Conservation (phyloP, 1,284 basidiomycete species). For the Marasmius tenuissimus region DNA sequence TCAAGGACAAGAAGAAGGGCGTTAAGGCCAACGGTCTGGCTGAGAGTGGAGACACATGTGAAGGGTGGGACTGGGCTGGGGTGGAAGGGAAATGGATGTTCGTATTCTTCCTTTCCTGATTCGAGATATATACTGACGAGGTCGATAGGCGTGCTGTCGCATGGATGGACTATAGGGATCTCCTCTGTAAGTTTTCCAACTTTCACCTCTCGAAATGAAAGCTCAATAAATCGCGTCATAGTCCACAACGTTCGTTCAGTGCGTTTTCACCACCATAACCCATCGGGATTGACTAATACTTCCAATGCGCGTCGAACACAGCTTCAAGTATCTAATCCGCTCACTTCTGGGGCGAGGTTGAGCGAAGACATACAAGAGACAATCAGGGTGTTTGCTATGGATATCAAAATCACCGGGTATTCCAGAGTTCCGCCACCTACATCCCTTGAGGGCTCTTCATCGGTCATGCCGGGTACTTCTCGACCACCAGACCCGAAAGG, state of each 20-base stretch:
- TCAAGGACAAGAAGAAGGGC: slow-evolving; percentile 10
- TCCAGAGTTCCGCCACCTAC: slow-evolving; percentile 34
- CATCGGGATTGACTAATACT: neutral
- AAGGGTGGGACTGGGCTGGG: slow-evolving; percentile 63
- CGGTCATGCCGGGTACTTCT: neutral
- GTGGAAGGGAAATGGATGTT: slow-evolving; percentile 55
- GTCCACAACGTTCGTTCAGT: slow-evolving; percentile 36
- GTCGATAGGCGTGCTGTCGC: slow-evolving; percentile 48
- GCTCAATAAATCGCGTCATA: slow-evolving; percentile 13
- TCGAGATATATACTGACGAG: neutral
- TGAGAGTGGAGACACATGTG: slow-evolving; percentile 10
- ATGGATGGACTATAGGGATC: slow-evolving; percentile 58
- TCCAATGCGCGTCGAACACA: neutral
- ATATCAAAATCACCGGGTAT: slow-evolving; percentile 44
- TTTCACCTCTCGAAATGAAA: neutral
- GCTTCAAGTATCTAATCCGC: slow-evolving; percentile 21
- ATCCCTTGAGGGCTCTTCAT: neutral
- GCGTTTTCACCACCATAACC: neutral
- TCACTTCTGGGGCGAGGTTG: slow-evolving; percentile 24
- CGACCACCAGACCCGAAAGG: neutral
- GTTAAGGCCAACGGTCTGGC: neutral
- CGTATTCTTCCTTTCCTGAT: slow-evolving; percentile 10
- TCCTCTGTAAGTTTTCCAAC: slow-evolving; percentile 40
- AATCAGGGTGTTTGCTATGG: slow-evolving; percentile 53
- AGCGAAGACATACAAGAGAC: slow-evolving; percentile 40